Evolutionary conservation across 2,329 filamentous ascomycete genomes (phyloP).

Genomic region (Aspergillus sp.): DNA sequence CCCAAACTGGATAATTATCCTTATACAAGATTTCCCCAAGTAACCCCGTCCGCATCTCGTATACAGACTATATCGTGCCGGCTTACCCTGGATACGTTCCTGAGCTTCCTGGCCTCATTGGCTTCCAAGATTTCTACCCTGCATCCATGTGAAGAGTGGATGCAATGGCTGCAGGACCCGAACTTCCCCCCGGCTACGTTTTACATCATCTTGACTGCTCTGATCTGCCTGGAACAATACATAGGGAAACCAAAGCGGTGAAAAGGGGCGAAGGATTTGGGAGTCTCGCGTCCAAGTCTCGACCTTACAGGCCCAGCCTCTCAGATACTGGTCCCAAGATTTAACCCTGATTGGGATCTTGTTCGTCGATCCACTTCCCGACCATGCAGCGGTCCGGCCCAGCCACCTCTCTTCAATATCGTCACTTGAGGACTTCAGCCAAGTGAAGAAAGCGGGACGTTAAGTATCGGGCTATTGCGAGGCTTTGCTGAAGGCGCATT

Average conservation of each 20-base stretch:
- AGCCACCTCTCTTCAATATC: slow-evolving; percentile 23
- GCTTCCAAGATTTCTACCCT: not conserved
- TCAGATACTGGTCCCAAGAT: slow-evolving; percentile 5
- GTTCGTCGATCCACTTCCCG: slow-evolving; percentile 34
- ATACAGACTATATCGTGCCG: not conserved
- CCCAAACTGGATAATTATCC: slow-evolving; percentile 7
- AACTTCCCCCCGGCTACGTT: not conserved
- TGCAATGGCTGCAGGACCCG: slow-evolving; percentile 8
- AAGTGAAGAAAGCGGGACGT: not conserved
- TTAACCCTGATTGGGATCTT: slow-evolving; percentile 11
- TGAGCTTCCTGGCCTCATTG: not conserved
- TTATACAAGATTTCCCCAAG: not conserved
- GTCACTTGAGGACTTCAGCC: not conserved
- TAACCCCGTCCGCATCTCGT: not conserved
- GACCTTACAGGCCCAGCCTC: slow-evolving; percentile 19
- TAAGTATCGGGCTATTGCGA: not conserved
- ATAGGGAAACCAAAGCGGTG: slow-evolving; percentile 7
- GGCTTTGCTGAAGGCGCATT: not conserved
- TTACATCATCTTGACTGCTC: slow-evolving; percentile 13
- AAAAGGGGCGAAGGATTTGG: not conserved
- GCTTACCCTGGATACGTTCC: not conserved
- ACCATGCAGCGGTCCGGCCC: slow-evolving; percentile 40
- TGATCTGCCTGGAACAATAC: slow-evolving; percentile 1
- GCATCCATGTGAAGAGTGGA: not conserved
- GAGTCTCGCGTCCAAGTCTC: not conserved